phyloP scores from a whole-genome alignment of 192 early-diverging fungal species.

The Mortierella claussenii region DNA sequence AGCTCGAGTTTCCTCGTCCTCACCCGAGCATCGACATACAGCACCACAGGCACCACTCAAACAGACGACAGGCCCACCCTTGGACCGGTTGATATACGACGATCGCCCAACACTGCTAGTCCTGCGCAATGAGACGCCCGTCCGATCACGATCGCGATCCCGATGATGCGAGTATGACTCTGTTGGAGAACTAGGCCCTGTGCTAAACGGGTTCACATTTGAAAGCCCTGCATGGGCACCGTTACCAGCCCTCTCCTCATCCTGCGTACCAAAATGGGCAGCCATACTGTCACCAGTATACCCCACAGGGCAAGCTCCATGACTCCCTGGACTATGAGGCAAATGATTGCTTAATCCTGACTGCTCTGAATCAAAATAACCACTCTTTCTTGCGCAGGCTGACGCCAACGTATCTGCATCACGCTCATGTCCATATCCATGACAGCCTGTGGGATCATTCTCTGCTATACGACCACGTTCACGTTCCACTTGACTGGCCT shows the following conservation, averaged over 20 bases:
- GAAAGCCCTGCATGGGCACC: background rate
- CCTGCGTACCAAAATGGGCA: constrained; percentile 13
- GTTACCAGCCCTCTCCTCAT: constrained; percentile 1
- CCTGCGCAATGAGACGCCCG: background rate
- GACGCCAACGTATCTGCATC: background rate
- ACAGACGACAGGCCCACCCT: constrained; percentile 11
- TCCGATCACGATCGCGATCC: too few relatives aligned
- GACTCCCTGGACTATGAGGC: constrained; percentile 8
- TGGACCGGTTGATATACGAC: constrained; percentile 13
- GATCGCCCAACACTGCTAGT: constrained; percentile 39
- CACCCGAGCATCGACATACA: constrained; percentile 41
- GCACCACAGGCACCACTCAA: constrained; percentile 44
- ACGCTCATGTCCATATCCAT: constrained; percentile 5
- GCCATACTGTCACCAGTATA: background rate
- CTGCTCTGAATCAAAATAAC: constrained; percentile 15
- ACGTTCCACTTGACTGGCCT: background rate
- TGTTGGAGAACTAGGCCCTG: constrained; percentile 35
- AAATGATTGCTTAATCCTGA: background rate
- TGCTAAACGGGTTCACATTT: constrained; percentile 35
- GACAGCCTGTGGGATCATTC: constrained; percentile 13
- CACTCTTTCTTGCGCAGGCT: background rate
- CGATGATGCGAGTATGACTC: constrained; percentile 18
- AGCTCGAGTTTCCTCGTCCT: constrained; percentile 46
- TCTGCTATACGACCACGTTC: constrained; percentile 26
- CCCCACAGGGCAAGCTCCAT: background rate